phyloP scores from a whole-genome alignment of 345 rosid species.

The Kernera saxatilis region DNA sequence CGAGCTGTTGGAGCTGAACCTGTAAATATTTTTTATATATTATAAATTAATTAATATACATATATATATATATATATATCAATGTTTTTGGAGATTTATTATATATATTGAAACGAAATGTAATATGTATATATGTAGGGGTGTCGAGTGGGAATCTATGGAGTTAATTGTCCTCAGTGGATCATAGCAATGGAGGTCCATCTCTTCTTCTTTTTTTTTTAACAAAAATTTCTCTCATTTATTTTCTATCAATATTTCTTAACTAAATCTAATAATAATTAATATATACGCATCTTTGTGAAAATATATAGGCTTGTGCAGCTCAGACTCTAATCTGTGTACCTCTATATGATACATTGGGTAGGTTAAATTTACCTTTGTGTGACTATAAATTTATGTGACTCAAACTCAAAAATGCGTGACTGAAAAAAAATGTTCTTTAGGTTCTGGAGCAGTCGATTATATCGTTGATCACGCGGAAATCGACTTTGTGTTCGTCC shows the following conservation, averaged over 20 bases:
- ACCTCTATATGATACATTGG: slow-evolving; percentile 94
- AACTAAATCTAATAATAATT: background rate
- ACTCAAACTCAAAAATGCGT: background rate
- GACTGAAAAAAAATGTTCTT: slow-evolving; percentile 7
- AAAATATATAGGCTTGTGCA: slow-evolving; percentile 61
- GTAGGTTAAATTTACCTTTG: slow-evolving; percentile 31
- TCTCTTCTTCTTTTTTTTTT: background rate
- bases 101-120: background rate
- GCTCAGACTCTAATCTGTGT: slow-evolving; percentile 82
- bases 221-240: background rate
- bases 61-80: background rate
- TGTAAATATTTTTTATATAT: slow-evolving; percentile 49
- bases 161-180: slow-evolving; percentile 96
- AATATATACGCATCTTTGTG: background rate
- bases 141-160: slow-evolving; percentile 76
- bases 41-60: too few species aligned
- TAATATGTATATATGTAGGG: slow-evolving; percentile 44
- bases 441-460: slow-evolving; percentile 86
- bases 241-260: background rate
- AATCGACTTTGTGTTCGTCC: slow-evolving; percentile 71
- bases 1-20: slow-evolving; percentile 77
- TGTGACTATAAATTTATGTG: background rate
- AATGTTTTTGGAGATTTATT: background rate
- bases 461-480: slow-evolving; percentile 85
- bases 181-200: slow-evolving; percentile 90